phyloP scores from a whole-genome alignment of 164 flowering plant genomes.

The Berberis vulgaris region DNA sequence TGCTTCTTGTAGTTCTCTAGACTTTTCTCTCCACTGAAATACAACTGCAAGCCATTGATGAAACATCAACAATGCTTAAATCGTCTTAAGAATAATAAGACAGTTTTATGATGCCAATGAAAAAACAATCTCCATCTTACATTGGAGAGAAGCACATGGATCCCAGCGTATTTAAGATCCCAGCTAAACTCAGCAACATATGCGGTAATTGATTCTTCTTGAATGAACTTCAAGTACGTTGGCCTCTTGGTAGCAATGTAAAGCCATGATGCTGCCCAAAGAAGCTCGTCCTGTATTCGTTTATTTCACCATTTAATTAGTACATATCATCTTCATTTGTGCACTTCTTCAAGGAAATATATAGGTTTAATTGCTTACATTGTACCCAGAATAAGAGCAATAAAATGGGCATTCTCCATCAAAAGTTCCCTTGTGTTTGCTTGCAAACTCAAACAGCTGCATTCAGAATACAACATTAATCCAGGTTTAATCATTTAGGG shows the following conservation, averaged over 20 bases:
- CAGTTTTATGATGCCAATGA: not conserved
- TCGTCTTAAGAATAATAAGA: not conserved
- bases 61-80: no score
- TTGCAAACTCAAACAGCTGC: conserved; percentile 76
- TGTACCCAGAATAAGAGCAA: conserved; percentile 83
- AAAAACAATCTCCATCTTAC: conserved; percentile 19
- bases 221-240: conserved; percentile 36
- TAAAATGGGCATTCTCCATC: conserved; percentile 97
- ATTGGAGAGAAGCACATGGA: conserved; percentile 57
- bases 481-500: not conserved
- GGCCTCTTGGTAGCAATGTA: conserved; percentile 49
- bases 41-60: conserved; percentile 30
- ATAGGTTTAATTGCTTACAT: conserved; percentile 31
- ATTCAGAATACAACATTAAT: not conserved
- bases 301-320: not conserved
- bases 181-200: conserved; percentile 72
- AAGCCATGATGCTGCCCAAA: conserved; percentile 97
- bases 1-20: conserved; percentile 38
- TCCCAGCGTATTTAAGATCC: conserved; percentile 96
- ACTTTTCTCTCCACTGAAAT: conserved; percentile 36
- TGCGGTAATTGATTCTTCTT: conserved; percentile 54
- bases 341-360: not conserved
- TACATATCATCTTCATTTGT: not conserved
- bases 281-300: conserved; percentile 70
- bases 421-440: conserved; percentile 50